Evolutionary conservation across 2,329 filamentous ascomycete genomes (phyloP).

Genomic region (Fusarium mexicanum): DNA sequence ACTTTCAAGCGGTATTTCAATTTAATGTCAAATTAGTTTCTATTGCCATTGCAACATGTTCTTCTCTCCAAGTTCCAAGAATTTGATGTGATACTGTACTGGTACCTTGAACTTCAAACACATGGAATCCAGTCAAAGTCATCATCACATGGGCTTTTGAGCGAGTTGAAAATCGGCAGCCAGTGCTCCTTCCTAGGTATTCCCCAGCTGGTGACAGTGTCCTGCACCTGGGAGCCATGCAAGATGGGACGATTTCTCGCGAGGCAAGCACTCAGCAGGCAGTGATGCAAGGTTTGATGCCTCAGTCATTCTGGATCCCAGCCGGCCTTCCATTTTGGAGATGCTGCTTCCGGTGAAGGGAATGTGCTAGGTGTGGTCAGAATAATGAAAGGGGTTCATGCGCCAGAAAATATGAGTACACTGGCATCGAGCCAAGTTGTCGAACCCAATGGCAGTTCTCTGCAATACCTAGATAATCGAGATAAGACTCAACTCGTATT

Average conservation of each 20-base stretch:
- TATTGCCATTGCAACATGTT: not conserved
- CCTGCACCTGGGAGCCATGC: not conserved
- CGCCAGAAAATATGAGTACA: not conserved
- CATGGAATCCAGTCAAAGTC: not conserved
- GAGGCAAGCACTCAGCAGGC: not conserved
- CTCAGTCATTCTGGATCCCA: not conserved
- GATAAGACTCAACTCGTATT: not conserved
- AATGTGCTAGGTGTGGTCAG: not conserved
- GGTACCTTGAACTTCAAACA: not conserved
- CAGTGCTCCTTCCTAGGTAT: not conserved
- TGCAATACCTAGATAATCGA: not conserved
- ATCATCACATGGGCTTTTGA: not conserved
- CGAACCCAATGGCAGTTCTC: not conserved
- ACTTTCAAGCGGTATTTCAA: not conserved
- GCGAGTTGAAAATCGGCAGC: not conserved
- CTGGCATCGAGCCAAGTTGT: not conserved
- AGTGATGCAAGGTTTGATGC: not conserved
- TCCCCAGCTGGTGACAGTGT: not conserved
- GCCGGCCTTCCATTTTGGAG: not conserved
- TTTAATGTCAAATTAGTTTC: not conserved
- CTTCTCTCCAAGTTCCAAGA: not conserved
- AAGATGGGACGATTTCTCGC: not conserved
- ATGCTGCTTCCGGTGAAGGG: not conserved
- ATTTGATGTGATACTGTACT: not conserved
- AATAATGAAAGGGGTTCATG: not conserved